Evolutionary conservation across 2,329 filamentous ascomycete genomes (phyloP), one percentile per base, ranked within the genome.

Genomic region (Pyrenophora graminea): DNA sequence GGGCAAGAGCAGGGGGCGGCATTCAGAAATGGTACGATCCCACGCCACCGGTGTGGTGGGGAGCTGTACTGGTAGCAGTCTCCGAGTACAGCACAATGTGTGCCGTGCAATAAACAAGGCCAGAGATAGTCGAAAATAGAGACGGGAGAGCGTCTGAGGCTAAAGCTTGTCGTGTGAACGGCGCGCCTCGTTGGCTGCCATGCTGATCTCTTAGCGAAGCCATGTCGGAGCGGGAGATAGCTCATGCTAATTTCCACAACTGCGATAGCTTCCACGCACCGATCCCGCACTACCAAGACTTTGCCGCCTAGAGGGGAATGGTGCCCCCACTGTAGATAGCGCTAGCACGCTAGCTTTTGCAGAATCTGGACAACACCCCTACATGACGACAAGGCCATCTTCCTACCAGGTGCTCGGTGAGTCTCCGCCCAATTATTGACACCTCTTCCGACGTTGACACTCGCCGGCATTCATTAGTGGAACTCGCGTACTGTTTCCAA

Each of bases 101-200:
- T 30, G 27, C 27, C 27, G 10, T 30, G 27, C 27, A 30, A 13
- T 7, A 30, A 12, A 40, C 15, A 21, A 39, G n/a, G 18, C 34
- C 12, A 25, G 39, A n/a, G 38, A 39, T 40, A 13, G 23, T 34
- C 39, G 31, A 46, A 41, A 59, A 59, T 59, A 61, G 58, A 34
- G 44, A 53, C 51, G 56, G 56, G 58, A 61, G 56, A 55, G 56
- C 50, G 48, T 48, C 53, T 51, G 50, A 59, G 45, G 51, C 45
- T 47, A 51, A 57, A 53, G 53, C 53, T 59, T 59, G 42, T 55
- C 39, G 25, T 36, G 39, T 50, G 39, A 48, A 48, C 45, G 45
- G 51, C 23, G 48, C 50, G 48, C 33, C 33, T 40, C 46, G 41
- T 45, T 19, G 37, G 48, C 23, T 48, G 15, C 38, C 21, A 21